Evolutionary conservation across 2,329 filamentous ascomycete species (phyloP).

Genomic region (Penicillium polonicum): DNA sequence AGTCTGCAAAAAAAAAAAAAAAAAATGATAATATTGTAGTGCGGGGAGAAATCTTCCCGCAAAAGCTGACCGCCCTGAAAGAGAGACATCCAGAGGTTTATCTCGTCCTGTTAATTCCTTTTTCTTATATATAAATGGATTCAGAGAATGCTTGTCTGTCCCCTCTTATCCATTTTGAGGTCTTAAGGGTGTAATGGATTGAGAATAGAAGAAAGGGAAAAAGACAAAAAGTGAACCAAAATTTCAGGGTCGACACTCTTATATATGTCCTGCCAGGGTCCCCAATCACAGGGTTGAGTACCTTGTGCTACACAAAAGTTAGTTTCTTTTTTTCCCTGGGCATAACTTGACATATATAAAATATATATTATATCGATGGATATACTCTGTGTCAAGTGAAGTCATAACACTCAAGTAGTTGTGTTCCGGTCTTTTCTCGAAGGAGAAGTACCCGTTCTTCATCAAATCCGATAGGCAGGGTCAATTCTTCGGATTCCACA

Average conservation of each 20-base stretch:
- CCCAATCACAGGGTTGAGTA: constrained; percentile 19
- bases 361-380: neutral
- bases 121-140: neutral
- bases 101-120: too few species aligned
- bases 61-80: constrained; percentile 9
- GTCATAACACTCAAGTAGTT: constrained; percentile 80
- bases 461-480: constrained; percentile 71
- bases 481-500: constrained; percentile 22
- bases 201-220: too few species aligned
- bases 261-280: constrained; percentile 25
- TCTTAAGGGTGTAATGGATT: neutral
- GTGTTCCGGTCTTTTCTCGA: constrained; percentile 67
- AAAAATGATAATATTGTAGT: constrained; percentile 16
- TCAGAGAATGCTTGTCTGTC: neutral
- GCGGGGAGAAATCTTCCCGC: constrained; percentile 25
- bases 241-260: neutral
- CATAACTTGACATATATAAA: neutral
- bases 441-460: constrained; percentile 89
- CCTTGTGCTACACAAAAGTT: constrained; percentile 19
- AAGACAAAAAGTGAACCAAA: neutral
- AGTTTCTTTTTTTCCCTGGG: neutral
- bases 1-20: constrained; percentile 9
- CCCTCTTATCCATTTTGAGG: neutral
- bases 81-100: neutral
- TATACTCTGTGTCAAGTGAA: constrained; percentile 59